Evolutionary conservation across 2,329 filamentous ascomycete genomes (phyloP).

Genomic region (Phialophora tarda): DNA sequence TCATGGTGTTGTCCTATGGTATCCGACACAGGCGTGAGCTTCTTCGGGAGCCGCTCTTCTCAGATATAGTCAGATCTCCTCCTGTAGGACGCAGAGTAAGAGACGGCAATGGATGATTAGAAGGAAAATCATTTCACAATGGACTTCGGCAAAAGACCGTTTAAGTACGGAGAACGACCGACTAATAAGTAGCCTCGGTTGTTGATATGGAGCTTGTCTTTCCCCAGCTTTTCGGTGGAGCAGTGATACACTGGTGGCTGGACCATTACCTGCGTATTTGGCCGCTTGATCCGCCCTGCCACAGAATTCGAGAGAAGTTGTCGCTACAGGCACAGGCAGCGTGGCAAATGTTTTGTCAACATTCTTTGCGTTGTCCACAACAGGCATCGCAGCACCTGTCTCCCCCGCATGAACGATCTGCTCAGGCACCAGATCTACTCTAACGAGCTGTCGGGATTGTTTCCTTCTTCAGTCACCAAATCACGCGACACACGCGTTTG

Average conservation of each 20-base stretch:
- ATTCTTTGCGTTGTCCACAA: not conserved
- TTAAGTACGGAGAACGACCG: not conserved
- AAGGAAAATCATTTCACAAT: not conserved
- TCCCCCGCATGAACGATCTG: not conserved
- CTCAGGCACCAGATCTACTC: constrained; percentile 2
- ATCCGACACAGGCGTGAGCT: constrained; percentile 4
- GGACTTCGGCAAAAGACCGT: constrained; percentile 1
- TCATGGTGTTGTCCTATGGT: constrained; percentile 22
- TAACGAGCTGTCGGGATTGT: not conserved
- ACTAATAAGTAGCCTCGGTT: not conserved
- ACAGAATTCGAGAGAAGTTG: not conserved
- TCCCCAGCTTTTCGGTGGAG: constrained; percentile 2
- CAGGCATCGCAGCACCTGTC: not conserved
- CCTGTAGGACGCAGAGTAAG: not conserved
- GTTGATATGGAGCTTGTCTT: not conserved
- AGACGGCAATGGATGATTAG: not conserved
- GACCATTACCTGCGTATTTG: not conserved
- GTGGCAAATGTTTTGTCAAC: not conserved
- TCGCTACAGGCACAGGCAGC: not conserved
- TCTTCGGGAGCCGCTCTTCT: not conserved
- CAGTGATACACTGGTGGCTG: not conserved
- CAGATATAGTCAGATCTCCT: not conserved
- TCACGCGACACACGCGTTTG: constrained; percentile 18
- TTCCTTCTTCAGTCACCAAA: constrained; percentile 7
- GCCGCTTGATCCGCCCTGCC: not conserved